A percentile compares a stretch with the other conserved stretches of the same genome.
Evolutionary conservation across 495 filamentous ascomycete genomes (phyloP).

Genomic region (Usnea hakonensis): DNA sequence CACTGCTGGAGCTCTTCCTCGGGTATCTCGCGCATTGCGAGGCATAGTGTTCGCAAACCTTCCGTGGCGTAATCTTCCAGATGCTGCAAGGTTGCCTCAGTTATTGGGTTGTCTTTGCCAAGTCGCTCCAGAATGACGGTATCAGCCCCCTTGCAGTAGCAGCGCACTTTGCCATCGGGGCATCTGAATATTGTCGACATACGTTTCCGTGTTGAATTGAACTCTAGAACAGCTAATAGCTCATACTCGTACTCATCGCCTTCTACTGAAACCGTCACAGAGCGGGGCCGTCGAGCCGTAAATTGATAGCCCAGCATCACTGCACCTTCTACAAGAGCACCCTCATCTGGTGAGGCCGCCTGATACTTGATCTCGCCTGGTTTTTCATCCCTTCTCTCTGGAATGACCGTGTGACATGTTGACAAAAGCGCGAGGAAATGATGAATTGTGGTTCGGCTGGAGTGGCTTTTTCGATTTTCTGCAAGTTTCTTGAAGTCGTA

Average conservation of each 20-base stretch:
- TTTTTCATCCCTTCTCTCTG: conserved; percentile 70
- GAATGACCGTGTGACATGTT: conserved; percentile 97
- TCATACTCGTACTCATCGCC: conserved; percentile 77
- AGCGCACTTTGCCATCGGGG: conserved; percentile 87
- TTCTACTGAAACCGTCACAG: conserved; percentile 69
- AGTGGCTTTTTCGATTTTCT: conserved; percentile 66
- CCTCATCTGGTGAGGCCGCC: conserved; percentile 95
- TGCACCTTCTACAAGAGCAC: conserved; percentile 90
- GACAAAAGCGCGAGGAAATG: conserved; percentile 84
- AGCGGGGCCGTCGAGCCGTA: conserved; percentile 76
- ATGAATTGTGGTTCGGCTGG: conserved; percentile 62
- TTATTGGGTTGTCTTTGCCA: conserved; percentile 66
- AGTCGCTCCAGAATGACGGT: conserved; percentile 93
- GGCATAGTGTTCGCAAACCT: conserved; percentile 87
- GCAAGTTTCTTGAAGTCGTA: conserved; percentile 76
- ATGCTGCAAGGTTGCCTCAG: conserved; percentile 82
- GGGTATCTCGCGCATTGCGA: conserved; percentile 89
- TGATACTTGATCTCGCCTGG: conserved; percentile 87
- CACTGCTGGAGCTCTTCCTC: conserved; percentile 89
- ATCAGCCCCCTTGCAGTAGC: conserved; percentile 95
- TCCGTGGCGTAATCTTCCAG: conserved; percentile 97
- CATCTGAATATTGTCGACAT: conserved; percentile 98
- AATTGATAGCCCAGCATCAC: conserved; percentile 80
- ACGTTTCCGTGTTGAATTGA: conserved; percentile 94
- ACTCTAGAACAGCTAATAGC: conserved; percentile 91